These are phyloP conservation scores for Macrolepiota albuminosa DNA, from an alignment of 768 basidiomycete genomes.

Conservation along the genomic window DNA sequence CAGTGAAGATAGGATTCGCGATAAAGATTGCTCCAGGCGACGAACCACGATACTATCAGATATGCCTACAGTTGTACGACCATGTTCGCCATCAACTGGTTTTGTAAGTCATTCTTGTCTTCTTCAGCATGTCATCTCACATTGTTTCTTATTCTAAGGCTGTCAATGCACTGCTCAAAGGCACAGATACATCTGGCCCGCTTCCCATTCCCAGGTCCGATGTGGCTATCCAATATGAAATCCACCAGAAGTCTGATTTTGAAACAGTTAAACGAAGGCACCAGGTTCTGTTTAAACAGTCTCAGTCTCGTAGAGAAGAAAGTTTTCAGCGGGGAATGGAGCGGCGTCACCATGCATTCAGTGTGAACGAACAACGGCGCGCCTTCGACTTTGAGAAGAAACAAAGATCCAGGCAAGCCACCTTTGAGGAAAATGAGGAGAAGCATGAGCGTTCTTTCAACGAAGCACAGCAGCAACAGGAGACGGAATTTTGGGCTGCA, in stretches of 20 bases:
- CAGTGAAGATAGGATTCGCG: too few relatives aligned
- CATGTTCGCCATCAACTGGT: neutral
- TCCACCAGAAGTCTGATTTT: neutral
- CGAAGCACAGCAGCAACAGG: neutral
- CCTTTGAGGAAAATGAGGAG: slow-evolving; percentile 4
- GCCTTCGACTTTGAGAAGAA: neutral
- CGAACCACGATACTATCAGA: too few relatives aligned
- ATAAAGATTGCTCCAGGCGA: too few relatives aligned
- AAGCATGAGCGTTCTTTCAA: neutral
- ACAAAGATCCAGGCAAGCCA: neutral
- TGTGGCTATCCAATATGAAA: neutral
- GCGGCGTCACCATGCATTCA: slow-evolving; percentile 4
- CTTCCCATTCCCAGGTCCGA: neutral
- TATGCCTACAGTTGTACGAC: too few relatives aligned
- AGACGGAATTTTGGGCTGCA: neutral
- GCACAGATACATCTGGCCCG: neutral
- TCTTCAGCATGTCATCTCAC: neutral
- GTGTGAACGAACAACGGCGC: slow-evolving; percentile 4
- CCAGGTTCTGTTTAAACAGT: neutral
- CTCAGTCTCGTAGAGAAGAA: slow-evolving; percentile 4
- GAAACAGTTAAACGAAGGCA: neutral
- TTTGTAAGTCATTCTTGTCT: neutral
- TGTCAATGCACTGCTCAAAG: neutral
- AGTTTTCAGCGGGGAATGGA: slow-evolving; percentile 1
- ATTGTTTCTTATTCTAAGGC: neutral